phyloP scores from a whole-genome alignment of 306 rosid species.

The Acacia crassicarpa region DNA sequence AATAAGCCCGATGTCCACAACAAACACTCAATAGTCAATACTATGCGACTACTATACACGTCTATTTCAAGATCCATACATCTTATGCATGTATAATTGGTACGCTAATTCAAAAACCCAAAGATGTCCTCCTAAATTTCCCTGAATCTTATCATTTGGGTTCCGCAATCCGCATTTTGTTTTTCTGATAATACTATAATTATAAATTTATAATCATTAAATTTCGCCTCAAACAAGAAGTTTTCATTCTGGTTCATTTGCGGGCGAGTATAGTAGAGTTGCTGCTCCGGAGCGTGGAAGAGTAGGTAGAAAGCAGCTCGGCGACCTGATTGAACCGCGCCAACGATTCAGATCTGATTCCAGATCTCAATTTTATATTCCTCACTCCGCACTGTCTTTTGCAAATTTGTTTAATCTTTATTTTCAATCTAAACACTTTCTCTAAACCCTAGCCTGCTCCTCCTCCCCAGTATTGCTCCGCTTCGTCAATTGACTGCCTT shows the following conservation, averaged over 20 bases:
- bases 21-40: too few species aligned
- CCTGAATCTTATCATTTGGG: too few species aligned
- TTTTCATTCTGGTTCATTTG: not conserved
- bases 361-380: not conserved
- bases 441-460: conserved; percentile 50
- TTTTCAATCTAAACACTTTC: not conserved
- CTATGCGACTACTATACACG: too few species aligned
- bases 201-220: too few species aligned
- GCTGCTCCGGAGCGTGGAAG: not conserved
- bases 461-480: conserved; percentile 6
- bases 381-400: not conserved
- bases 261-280: not conserved
- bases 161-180: too few species aligned
- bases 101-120: too few species aligned
- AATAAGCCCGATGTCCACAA: too few species aligned
- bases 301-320: not conserved
- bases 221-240: not conserved
- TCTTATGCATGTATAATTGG: too few species aligned
- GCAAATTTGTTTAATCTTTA: not conserved
- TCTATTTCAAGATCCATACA: too few species aligned
- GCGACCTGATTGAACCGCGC: not conserved
- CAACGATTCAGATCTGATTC: conserved; percentile 6
- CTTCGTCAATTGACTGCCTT: not conserved
- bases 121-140: too few species aligned
- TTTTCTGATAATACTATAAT: not conserved